Conservation (phyloP, 2,329 filamentous ascomycete species). For the Fusarium agapanthi region DNA sequence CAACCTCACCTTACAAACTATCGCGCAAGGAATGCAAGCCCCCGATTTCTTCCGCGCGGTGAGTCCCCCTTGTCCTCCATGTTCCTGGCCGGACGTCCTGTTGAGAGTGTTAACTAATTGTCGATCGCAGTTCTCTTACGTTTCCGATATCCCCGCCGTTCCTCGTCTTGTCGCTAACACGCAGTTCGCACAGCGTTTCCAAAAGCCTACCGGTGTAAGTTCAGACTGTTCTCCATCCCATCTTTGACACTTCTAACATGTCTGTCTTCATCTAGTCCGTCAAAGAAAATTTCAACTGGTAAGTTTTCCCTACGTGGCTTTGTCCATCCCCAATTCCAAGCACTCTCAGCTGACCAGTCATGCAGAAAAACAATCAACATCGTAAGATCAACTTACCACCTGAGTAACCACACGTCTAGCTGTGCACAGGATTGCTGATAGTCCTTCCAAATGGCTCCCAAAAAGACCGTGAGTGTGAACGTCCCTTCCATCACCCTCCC, state of each 20-base stretch:
- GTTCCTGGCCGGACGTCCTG: not conserved
- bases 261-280: not conserved
- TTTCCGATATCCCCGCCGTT: not conserved
- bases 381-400: not conserved
- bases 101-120: not conserved
- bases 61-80: not conserved
- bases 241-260: not conserved
- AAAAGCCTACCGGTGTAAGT: fast-evolving
- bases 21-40: not conserved
- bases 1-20: not conserved
- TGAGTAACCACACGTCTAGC: not conserved
- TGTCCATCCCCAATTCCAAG: not conserved
- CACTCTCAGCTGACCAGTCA: not conserved
- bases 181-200: fast-evolving
- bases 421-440: not conserved
- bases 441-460: fast-evolving
- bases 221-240: not conserved
- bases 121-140: fast-evolving
- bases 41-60: fast-evolving
- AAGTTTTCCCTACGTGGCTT: not conserved
- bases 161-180: not conserved
- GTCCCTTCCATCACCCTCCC: not conserved
- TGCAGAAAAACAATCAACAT: fast-evolving
- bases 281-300: fast-evolving
- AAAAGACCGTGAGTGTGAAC: not conserved